These are phyloP conservation scores for Nannochloris sp. DNA, from an alignment of 139 green algal species.

Conservation along the genomic window DNA sequence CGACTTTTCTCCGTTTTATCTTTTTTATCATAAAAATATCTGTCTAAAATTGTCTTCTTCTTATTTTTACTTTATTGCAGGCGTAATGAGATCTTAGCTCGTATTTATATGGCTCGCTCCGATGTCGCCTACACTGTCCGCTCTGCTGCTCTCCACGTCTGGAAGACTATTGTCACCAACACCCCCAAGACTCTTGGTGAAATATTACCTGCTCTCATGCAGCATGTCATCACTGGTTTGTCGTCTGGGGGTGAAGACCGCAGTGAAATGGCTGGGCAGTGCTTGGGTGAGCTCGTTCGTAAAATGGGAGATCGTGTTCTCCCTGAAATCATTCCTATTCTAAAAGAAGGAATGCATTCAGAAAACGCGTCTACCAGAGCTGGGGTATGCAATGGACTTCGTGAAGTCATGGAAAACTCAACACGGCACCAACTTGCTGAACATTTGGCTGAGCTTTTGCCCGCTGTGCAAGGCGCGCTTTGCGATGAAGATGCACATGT, in stretches of 20 bases:
- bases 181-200: conserved; percentile 86
- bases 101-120: conserved; percentile 75
- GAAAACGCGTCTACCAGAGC: conserved; percentile 16
- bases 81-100: conserved; percentile 70
- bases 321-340: conserved; percentile 81
- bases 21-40: neutral
- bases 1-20: too few relatives aligned
- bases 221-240: conserved; percentile 66
- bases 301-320: conserved; percentile 96
- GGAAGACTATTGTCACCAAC: conserved; percentile 95
- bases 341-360: conserved; percentile 55
- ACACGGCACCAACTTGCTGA: conserved; percentile 59
- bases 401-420: conserved; percentile 76
- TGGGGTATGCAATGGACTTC: conserved; percentile 68
- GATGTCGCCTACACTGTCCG: conserved; percentile 82
- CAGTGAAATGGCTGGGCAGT: conserved; percentile 59
- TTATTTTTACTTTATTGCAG: conserved; percentile 11
- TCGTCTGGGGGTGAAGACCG: conserved; percentile 50
- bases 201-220: conserved; percentile 82
- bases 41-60: neutral
- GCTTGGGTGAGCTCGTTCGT: conserved; percentile 89
- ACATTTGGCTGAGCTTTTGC: conserved; percentile 77
- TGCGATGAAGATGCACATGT: conserved; percentile 68
- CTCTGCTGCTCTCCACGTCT: conserved; percentile 79
- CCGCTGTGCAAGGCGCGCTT: conserved; percentile 73